phyloP scores from a whole-genome alignment of 2,329 filamentous ascomycete species.

The Aspergillus awamori region DNA sequence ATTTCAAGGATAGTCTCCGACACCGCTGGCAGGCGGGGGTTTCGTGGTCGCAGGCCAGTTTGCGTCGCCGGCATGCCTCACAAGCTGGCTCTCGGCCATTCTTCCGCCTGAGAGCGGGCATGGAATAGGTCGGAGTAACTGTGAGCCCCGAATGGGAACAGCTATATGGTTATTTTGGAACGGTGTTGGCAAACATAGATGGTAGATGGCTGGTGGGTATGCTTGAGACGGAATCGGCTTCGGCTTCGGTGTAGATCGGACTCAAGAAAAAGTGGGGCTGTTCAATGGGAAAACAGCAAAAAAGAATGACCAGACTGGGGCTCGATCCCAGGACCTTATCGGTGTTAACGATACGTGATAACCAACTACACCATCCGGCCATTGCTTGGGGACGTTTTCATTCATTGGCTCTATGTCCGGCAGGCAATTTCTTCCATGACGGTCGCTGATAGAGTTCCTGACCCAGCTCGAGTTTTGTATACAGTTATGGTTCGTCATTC shows the following conservation, averaged over 20 bases:
- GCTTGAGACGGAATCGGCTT: not conserved
- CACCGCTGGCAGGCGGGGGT: slow-evolving; percentile 1
- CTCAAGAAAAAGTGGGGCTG: not conserved
- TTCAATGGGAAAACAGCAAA: not conserved
- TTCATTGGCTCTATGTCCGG: too few relatives aligned
- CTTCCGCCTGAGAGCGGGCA: not conserved
- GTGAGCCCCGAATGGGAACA: not conserved
- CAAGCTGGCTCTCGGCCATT: slow-evolving; percentile 10
- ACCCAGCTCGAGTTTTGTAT: too few relatives aligned
- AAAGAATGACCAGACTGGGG: slow-evolving; percentile 11
- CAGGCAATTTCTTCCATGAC: too few relatives aligned
- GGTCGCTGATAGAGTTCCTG: too few relatives aligned
- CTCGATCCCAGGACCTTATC: slow-evolving; percentile 14
- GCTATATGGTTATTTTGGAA: not conserved
- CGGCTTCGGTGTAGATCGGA: not conserved
- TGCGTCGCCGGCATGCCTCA: slow-evolving; percentile 7
- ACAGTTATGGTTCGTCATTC: too few relatives aligned
- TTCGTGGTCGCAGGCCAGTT: slow-evolving; percentile 11
- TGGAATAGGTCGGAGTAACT: not conserved
- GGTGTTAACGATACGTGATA: slow-evolving; percentile 33
- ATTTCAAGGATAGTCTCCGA: not conserved
- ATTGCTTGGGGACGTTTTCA: not conserved
- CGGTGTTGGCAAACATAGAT: not conserved
- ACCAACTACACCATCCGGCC: slow-evolving; percentile 39
- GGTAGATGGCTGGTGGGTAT: not conserved